Base-by-base conservation (phyloP, 2,329 filamentous ascomycete species). In the Claviceps maximensis region DNA sequence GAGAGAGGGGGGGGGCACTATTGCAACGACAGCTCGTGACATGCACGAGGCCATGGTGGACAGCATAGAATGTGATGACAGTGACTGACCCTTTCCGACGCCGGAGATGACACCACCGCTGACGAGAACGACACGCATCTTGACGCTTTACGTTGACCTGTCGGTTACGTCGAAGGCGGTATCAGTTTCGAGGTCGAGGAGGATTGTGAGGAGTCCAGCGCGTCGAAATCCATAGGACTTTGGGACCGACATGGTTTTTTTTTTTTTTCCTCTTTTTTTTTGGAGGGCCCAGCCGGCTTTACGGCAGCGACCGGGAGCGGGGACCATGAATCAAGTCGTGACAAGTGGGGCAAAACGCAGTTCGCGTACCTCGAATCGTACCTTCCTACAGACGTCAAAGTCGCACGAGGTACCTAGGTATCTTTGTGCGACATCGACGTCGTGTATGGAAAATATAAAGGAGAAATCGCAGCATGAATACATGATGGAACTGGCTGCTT, bases 41-140 rank as follows among this genome's bases (percentile, higher is more conserved):
- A 36, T 12, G 44, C 27, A 38, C 13, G 47, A 23, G 15, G 17
- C 4, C 27, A 29, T 8, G 27, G n/a, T n/a, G n/a, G n/a, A n/a
- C n/a, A n/a, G n/a, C n/a, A n/a, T n/a, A n/a, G n/a, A n/a, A n/a
- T n/a, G n/a, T n/a, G n/a, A n/a, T n/a, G n/a, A n/a, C n/a, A n/a
- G 33, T 31, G 13, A 53, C 54, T 38, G 81, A 69, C 84, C 73
- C 63, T 83, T 80, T 59, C 77, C 77, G 62, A 79, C 76, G 56
- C 78, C 78, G 59, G 74, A 78, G 61, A 81, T 80, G 56, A 78
- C 75, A 66, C 74, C 74, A 58, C 61, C 60, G 55, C 57, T 60
- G 41, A 63, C 61, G 25, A 65, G 58, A 58, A 63, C 63, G 31
- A 60, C 57, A 57, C 61, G 61, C 62, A 64, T 63, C 29, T 58